A percentile compares a stretch with the other conserved stretches of the same genome.
Evolutionary conservation across 1,284 basidiomycete genomes (phyloP).

Genomic region (Malassezia psittaci): DNA sequence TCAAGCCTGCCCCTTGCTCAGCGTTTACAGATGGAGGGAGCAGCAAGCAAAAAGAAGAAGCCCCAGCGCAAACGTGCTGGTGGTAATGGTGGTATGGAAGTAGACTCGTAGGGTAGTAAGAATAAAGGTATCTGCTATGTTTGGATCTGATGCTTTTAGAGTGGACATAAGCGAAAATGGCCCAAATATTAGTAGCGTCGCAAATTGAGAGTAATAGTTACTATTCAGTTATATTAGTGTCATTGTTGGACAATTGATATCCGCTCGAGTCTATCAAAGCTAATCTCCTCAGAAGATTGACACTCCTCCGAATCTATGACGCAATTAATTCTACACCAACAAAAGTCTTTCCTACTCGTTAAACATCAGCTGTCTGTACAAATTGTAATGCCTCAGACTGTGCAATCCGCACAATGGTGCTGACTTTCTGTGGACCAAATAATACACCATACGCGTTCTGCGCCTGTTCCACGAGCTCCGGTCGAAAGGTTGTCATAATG

Average conservation of each 20-base stretch:
- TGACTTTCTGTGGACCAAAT: constrained; percentile 86
- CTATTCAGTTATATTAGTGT: too few species aligned
- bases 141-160: too few species aligned
- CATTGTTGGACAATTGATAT: too few species aligned
- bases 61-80: background rate
- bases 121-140: background rate
- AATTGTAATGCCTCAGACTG: constrained; percentile 77
- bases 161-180: too few species aligned
- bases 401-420: constrained; percentile 67
- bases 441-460: constrained; percentile 99
- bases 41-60: background rate
- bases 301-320: too few species aligned
- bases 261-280: too few species aligned
- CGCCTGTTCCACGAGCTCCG: constrained; percentile 87
- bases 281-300: too few species aligned
- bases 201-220: too few species aligned
- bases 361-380: constrained; percentile 55
- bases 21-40: constrained; percentile 2
- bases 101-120: background rate
- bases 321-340: too few species aligned
- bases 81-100: constrained; percentile 6
- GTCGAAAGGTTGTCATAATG: constrained; percentile 95
- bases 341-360: too few species aligned
- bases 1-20: constrained; percentile 13
- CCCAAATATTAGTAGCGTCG: too few species aligned